A percentile compares a stretch with the other conserved stretches of the same genome.
Evolutionary conservation across 2,329 filamentous ascomycete species (phyloP).

Genomic region (Neophaeococcomyces mojaviensis): DNA sequence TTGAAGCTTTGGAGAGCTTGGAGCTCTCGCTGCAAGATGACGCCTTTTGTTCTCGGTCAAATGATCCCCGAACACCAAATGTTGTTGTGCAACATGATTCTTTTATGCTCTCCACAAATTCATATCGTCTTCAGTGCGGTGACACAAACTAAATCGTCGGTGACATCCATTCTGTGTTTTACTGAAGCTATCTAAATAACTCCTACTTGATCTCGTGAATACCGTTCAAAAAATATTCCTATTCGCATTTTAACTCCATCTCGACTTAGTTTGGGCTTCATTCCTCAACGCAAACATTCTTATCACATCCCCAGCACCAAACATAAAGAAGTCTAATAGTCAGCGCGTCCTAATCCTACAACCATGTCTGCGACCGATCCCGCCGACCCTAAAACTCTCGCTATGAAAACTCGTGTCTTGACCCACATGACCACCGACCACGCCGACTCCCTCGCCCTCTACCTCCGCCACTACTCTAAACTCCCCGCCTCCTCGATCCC

Average conservation of each 20-base stretch:
- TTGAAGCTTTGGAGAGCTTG: background rate
- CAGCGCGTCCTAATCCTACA: no score
- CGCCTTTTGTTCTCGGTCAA: background rate
- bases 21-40: background rate
- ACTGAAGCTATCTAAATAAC: no score
- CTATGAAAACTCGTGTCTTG: conserved; percentile 56
- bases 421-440: conserved; percentile 86
- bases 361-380: background rate
- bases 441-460: conserved; percentile 63
- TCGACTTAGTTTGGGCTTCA: background rate
- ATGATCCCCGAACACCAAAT: no score
- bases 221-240: no score
- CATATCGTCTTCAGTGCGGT: background rate
- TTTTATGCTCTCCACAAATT: background rate
- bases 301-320: background rate
- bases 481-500: conserved; percentile 22
- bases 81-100: no score
- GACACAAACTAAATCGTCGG: no score
- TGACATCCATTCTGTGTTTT: no score
- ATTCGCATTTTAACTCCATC: no score
- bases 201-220: no score
- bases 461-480: conserved; percentile 67
- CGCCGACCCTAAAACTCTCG: conserved; percentile 17
- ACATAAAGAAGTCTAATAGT: no score
- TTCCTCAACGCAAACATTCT: background rate